Conservation (phyloP, 495 filamentous ascomycete genomes). For the Aspergillus funiculosus region DNA sequence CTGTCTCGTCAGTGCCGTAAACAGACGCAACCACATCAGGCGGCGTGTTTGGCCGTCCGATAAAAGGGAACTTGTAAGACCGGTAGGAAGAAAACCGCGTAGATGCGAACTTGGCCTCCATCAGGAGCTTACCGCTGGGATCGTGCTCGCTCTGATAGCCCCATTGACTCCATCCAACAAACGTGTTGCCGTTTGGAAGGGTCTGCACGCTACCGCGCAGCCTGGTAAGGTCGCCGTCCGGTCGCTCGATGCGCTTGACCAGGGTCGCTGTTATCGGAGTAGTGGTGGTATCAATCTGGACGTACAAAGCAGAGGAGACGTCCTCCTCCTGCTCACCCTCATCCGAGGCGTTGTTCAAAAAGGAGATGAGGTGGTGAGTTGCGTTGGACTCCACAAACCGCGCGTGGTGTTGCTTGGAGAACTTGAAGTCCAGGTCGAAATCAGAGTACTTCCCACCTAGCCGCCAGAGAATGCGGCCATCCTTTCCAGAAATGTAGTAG, state of each 20-base stretch:
- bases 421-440: slow-evolving; percentile 44
- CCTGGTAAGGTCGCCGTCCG: slow-evolving; percentile 45
- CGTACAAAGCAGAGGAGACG: slow-evolving; percentile 47
- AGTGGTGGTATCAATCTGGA: slow-evolving; percentile 44
- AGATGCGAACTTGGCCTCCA: slow-evolving; percentile 37
- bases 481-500: slow-evolving; percentile 51
- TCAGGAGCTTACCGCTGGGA: slow-evolving; percentile 46
- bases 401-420: slow-evolving; percentile 58
- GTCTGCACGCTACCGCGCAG: slow-evolving; percentile 56
- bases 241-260: slow-evolving; percentile 38
- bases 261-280: slow-evolving; percentile 39
- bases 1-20: slow-evolving; percentile 31
- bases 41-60: slow-evolving; percentile 29
- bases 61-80: slow-evolving; percentile 37
- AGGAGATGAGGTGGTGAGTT: slow-evolving; percentile 45
- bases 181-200: slow-evolving; percentile 49
- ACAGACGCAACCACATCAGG: slow-evolving; percentile 34
- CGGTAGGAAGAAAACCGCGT: slow-evolving; percentile 39
- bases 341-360: slow-evolving; percentile 53
- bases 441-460: slow-evolving; percentile 45
- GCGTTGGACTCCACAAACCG: slow-evolving; percentile 47
- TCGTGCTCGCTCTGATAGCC: slow-evolving; percentile 54
- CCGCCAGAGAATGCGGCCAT: slow-evolving; percentile 54
- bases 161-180: slow-evolving; percentile 54
- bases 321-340: slow-evolving; percentile 34